phyloP scores from a whole-genome alignment of 495 filamentous ascomycete species.

The Penicillium soppii region DNA sequence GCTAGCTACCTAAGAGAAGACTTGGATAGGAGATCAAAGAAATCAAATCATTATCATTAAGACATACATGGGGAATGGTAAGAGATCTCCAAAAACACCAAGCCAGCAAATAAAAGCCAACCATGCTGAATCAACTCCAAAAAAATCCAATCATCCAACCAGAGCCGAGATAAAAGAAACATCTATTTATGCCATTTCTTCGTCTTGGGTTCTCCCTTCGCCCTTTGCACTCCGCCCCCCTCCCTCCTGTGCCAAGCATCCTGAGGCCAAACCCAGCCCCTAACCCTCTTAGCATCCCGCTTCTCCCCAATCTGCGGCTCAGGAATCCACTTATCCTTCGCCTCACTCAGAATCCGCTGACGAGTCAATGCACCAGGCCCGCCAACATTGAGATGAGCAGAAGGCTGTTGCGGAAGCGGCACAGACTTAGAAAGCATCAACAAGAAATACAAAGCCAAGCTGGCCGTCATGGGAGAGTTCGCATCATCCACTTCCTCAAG shows the following conservation, averaged over 20 bases:
- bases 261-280: slow-evolving; percentile 84
- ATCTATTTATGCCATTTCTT: slow-evolving; percentile 41
- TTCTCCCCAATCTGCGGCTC: slow-evolving; percentile 79
- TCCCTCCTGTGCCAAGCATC: slow-evolving; percentile 64
- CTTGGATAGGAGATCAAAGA: background rate
- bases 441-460: slow-evolving; percentile 71
- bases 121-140: slow-evolving; percentile 2
- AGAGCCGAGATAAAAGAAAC: background rate
- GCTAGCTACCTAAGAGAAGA: no score
- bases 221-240: slow-evolving; percentile 35
- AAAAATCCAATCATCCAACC: slow-evolving; percentile 4
- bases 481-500: slow-evolving; percentile 16
- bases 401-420: slow-evolving; percentile 61
- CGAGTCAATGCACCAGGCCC: slow-evolving; percentile 75
- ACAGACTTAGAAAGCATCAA: slow-evolving; percentile 81
- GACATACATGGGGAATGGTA: slow-evolving; percentile 16
- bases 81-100: slow-evolving; percentile 5
- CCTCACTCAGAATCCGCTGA: slow-evolving; percentile 60
- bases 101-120: slow-evolving; percentile 6
- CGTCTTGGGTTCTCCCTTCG: slow-evolving; percentile 18
- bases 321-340: slow-evolving; percentile 84
- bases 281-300: slow-evolving; percentile 74
- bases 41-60: slow-evolving; percentile 19
- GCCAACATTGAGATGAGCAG: slow-evolving; percentile 76
- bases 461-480: slow-evolving; percentile 61